Percentiles rank a stretch among this genome's conserved stretches.
These are phyloP conservation scores for Lachancea kluyveri DNA, from an alignment of 805 yeast species.

Conservation along the genomic window DNA sequence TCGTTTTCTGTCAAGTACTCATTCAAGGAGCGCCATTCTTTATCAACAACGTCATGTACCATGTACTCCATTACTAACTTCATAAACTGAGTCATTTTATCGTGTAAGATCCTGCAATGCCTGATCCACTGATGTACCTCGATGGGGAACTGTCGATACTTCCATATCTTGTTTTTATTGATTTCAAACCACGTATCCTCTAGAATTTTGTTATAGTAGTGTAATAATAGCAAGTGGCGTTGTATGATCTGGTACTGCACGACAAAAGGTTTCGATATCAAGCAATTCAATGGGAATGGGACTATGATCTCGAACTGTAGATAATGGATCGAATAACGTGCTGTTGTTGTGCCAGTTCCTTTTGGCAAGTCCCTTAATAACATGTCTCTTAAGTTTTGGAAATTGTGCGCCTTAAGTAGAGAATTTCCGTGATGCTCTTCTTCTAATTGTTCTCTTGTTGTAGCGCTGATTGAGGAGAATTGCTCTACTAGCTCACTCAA, in stretches of 20 bases:
- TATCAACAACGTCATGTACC: conserved; percentile 20
- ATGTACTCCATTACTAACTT: conserved; percentile 23
- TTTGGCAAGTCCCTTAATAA: conserved; percentile 35
- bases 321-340: conserved; percentile 41
- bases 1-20: not conserved
- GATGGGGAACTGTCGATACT: conserved; percentile 36
- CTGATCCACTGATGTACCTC: conserved; percentile 48
- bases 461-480: conserved; percentile 36
- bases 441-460: conserved; percentile 1
- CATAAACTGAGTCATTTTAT: conserved; percentile 32
- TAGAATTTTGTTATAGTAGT: conserved; percentile 52
- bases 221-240: conserved; percentile 60
- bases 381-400: conserved; percentile 38
- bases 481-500: conserved; percentile 28
- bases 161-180: conserved; percentile 57
- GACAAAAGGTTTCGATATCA: conserved; percentile 63
- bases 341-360: not conserved
- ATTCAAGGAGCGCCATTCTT: conserved; percentile 11
- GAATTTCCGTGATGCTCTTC: too few relatives aligned
- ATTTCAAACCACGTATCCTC: conserved; percentile 71
- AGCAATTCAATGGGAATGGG: conserved; percentile 82
- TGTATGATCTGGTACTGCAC: conserved; percentile 76
- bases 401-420: conserved; percentile 40
- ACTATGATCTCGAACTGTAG: conserved; percentile 52
- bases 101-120: conserved; percentile 49